These are phyloP conservation scores for Fomitopsis pinicola DNA, from an alignment of 1,284 basidiomycete species.

Conservation along the genomic window DNA sequence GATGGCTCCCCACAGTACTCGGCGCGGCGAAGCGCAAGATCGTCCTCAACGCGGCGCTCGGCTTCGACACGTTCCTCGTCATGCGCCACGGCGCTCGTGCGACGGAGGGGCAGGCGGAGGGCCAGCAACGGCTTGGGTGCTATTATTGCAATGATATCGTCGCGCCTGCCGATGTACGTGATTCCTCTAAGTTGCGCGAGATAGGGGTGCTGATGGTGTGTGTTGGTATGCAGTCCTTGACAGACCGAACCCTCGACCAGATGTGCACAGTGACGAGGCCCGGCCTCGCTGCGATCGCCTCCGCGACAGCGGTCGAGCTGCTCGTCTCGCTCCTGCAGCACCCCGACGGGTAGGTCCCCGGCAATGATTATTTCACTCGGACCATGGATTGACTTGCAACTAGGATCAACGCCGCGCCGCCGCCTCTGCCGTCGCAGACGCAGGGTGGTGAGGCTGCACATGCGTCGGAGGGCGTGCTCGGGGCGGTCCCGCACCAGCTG, in stretches of 20 bases:
- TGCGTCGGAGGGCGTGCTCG: constrained; percentile 58
- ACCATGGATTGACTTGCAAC: background rate
- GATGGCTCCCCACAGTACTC: constrained; percentile 93
- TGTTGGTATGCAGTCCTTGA: constrained; percentile 64
- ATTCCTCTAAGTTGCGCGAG: background rate
- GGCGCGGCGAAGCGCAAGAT: constrained; percentile 85
- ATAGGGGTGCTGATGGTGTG: constrained; percentile 2
- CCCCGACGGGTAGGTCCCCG: constrained; percentile 68
- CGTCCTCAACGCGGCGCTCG: constrained; percentile 92
- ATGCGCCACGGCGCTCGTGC: constrained; percentile 89
- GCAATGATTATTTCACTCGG: background rate
- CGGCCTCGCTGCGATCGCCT: constrained; percentile 89
- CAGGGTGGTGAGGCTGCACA: constrained; percentile 27
- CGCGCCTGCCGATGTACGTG: constrained; percentile 86
- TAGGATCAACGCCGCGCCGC: constrained; percentile 66
- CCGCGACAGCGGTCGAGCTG: constrained; percentile 89
- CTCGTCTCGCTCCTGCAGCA: constrained; percentile 90
- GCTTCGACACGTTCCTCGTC: constrained; percentile 95
- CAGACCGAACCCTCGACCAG: constrained; percentile 94
- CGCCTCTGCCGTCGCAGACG: constrained; percentile 38
- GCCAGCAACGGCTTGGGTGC: constrained; percentile 65
- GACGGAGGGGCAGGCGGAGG: constrained; percentile 31
- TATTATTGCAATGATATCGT: constrained; percentile 99
- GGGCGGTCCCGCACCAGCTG: constrained; percentile 90
- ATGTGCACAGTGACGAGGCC: constrained; percentile 99